These are phyloP conservation scores for Trichosporon coremiiforme DNA, from an alignment of 1,284 basidiomycete genomes.

Conservation along the genomic window DNA sequence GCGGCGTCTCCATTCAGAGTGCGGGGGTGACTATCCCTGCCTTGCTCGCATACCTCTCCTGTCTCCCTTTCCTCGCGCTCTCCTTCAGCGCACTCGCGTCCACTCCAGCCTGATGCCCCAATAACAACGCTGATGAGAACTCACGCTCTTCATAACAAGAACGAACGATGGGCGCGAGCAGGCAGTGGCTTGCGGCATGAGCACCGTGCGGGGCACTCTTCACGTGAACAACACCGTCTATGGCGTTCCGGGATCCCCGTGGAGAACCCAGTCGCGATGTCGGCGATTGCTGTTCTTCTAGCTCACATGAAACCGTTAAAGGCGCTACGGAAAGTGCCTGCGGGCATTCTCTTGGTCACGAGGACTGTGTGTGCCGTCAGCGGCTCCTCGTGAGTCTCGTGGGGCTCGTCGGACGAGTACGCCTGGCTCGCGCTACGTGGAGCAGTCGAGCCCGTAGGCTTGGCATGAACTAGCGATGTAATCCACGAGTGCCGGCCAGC, in stretches of 20 bases:
- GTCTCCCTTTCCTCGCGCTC: background rate
- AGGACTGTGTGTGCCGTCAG: background rate
- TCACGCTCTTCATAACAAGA: background rate
- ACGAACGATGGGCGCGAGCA: background rate
- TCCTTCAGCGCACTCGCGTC: background rate
- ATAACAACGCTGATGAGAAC: too few species aligned
- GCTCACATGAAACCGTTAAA: background rate
- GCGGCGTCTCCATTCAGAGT: background rate
- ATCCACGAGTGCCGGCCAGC: background rate
- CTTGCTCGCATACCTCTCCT: background rate
- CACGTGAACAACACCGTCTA: background rate
- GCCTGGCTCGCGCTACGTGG: background rate
- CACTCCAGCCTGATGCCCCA: background rate
- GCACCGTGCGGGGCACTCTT: background rate
- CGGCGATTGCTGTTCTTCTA: background rate
- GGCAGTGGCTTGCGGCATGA: background rate
- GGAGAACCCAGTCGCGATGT: background rate
- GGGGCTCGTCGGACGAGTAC: background rate
- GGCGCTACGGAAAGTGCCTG: background rate
- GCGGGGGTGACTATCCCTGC: background rate
- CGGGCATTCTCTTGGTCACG: background rate
- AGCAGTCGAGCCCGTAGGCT: background rate
- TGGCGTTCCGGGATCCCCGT: background rate
- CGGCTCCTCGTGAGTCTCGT: background rate
- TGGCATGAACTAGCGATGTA: background rate